A percentile compares a stretch with the other conserved stretches of the same genome.
phyloP scores from a whole-genome alignment of 192 early-diverging fungal species.

The Dissophora globulifera region DNA sequence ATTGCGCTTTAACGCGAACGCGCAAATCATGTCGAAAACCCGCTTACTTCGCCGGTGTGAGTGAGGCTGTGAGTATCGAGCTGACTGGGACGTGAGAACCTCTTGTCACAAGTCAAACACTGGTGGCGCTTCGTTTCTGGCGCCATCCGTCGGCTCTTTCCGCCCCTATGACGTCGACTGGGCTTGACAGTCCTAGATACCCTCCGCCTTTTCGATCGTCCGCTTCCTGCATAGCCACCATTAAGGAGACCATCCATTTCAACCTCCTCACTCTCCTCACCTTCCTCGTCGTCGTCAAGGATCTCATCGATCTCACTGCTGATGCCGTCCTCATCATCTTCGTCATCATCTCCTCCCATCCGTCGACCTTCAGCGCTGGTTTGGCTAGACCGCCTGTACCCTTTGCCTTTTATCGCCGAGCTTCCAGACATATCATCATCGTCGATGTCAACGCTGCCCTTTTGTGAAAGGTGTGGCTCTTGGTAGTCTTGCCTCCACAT shows the following conservation, averaged over 20 bases:
- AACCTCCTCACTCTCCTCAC: background rate
- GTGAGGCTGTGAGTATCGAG: background rate
- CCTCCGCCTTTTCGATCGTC: background rate
- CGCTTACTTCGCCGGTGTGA: constrained; percentile 13
- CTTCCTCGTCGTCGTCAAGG: background rate
- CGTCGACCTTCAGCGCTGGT: background rate
- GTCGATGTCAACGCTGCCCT: background rate
- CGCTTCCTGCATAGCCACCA: too few relatives aligned
- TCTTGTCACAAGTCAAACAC: background rate
- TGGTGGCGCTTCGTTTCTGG: background rate
- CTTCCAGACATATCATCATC: background rate
- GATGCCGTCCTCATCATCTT: background rate
- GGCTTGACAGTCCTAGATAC: background rate
- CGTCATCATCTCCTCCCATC: background rate
- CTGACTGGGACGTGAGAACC: constrained; percentile 17
- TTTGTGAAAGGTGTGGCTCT: background rate
- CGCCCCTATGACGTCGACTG: background rate
- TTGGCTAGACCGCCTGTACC: background rate
- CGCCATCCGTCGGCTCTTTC: background rate
- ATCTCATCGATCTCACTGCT: too few relatives aligned
- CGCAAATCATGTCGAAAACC: too few relatives aligned
- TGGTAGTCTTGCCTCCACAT: background rate
- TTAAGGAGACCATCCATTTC: background rate
- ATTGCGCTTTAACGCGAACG: background rate
- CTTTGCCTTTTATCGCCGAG: background rate